A percentile compares a stretch with the other conserved stretches of the same genome.
These are phyloP conservation scores for Vaccinium myrtillus DNA, from an alignment of 148 eudicot species.

Conservation along the genomic window DNA sequence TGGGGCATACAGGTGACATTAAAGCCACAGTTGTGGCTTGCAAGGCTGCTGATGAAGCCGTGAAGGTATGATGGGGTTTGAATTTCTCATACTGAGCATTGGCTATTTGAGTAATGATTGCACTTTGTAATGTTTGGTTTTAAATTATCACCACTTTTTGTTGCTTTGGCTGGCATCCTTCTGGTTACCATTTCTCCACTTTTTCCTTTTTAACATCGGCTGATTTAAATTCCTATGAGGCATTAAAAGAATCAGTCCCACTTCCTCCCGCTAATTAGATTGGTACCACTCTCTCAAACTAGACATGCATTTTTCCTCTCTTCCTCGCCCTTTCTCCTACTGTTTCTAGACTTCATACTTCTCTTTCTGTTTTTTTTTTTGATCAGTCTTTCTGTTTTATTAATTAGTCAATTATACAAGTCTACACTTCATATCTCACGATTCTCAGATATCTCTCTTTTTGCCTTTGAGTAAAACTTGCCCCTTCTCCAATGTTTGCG, in stretches of 20 bases:
- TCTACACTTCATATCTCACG: neutral
- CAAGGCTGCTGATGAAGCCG: conserved; percentile 95
- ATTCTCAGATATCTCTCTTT: neutral
- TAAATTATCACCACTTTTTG: neutral
- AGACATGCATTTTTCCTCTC: neutral
- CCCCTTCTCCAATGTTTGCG: neutral
- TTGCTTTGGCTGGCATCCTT: neutral
- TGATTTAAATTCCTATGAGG: neutral
- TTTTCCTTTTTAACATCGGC: neutral
- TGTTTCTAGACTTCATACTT: neutral
- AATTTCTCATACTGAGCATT: neutral
- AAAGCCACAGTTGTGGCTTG: conserved; percentile 81
- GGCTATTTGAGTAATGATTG: neutral
- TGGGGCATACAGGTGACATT: conserved; percentile 93
- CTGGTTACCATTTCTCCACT: neutral
- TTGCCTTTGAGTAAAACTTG: neutral
- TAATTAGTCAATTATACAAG: neutral
- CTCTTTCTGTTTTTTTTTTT: neutral
- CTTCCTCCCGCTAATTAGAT: neutral
- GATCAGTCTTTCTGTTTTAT: neutral
- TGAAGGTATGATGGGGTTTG: conserved; percentile 55
- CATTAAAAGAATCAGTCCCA: neutral
- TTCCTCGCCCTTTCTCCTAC: neutral
- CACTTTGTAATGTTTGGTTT: neutral
- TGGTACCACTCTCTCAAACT: neutral